Conservation (phyloP, 2,329 filamentous ascomycete genomes). For the Penicillium sp. region DNA sequence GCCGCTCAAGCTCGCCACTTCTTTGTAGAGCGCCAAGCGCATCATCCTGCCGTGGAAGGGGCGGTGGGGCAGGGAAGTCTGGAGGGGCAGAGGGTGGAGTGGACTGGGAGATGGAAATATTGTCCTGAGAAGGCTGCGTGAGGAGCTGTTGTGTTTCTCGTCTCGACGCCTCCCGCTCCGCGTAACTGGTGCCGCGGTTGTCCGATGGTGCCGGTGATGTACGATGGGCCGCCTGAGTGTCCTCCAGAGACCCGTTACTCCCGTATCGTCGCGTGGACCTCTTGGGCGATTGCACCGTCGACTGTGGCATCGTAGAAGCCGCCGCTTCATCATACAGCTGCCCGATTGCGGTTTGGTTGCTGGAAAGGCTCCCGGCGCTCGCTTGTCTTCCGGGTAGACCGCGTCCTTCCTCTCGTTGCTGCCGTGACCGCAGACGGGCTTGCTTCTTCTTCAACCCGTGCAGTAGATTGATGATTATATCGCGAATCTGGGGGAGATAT, state of each 20-base stretch:
- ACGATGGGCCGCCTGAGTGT: conserved; percentile 29
- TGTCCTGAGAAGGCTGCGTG: conserved; percentile 63
- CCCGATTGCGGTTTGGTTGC: conserved; percentile 45
- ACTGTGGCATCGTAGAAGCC: conserved; percentile 21
- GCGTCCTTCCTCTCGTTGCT: conserved; percentile 50
- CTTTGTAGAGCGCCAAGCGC: conserved; percentile 86
- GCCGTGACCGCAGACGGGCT: conserved; percentile 69
- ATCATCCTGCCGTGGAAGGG: conserved; percentile 79
- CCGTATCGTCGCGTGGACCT: conserved; percentile 38
- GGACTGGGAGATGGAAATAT: conserved; percentile 43
- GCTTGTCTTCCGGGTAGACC: conserved; percentile 39
- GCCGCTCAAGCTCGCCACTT: conserved; percentile 85
- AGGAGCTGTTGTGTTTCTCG: conserved; percentile 40
- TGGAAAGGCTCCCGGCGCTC: conserved; percentile 49
- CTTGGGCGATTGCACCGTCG: conserved; percentile 33
- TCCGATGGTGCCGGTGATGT: conserved; percentile 28
- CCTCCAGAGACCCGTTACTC: conserved; percentile 40
- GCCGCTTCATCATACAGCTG: conserved; percentile 44
- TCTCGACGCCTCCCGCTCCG: conserved; percentile 41
- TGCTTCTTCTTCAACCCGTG: conserved; percentile 97
- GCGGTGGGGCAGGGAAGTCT: conserved; percentile 60
- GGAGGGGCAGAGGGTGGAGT: conserved; percentile 25
- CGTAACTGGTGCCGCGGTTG: conserved; percentile 33
- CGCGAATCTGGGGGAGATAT: conserved; percentile 88
- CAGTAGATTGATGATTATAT: conserved; percentile 96